Base-by-base conservation (phyloP, 331 rosid species). In the Prunus yedoensis region DNA sequence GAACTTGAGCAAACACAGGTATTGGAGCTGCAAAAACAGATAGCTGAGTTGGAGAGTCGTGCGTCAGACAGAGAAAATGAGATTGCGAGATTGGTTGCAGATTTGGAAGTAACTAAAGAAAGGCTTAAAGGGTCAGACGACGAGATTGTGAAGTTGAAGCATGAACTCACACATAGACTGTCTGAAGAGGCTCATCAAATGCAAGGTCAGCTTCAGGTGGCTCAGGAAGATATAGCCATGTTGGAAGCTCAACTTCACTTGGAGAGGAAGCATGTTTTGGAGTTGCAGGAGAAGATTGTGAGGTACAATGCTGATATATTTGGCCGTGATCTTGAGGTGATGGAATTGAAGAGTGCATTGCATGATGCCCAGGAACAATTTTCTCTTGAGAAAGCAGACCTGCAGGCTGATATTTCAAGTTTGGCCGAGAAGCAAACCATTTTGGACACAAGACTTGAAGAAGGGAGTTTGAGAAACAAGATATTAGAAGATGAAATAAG, bases 1-100 rank as follows among this genome's bases (percentile, higher is more conserved):
- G 82, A 80, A 68, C 49, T 63, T 49, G 87, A 84, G 80, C 85
- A 79, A 58, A 67, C 62, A 72, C 87, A 41, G 70, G 81, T 79
- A 28, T 18, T 78, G 62, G 86, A 83, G 78, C 76, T 91, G 78
- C 83, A 86, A 70, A 77, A 81, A 10, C 83, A 80, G 53, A 87
- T 59, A 13, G 75, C 65, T 45, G 82, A 82, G 64, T 77, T 86
- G 82, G 88, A 80, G 77, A 80, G 59, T 81, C 71, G 75, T 13
- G 83, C 74, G 83, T 71, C 82, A n/a, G 87, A 84, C 62, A 73
- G 76, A 21, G 73, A 65, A 74, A 18, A 62, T 79, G 88, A 86
- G 77, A 81, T 81, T 78, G 77, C 51, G 51, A 80, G 78, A 56
- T 74, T 90, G 85, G 27, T 69, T 77, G 84, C 81, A 54, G 90